These are phyloP conservation scores for Coemansia sp. DNA, from an alignment of 192 early-diverging fungal species.

Conservation along the genomic window DNA sequence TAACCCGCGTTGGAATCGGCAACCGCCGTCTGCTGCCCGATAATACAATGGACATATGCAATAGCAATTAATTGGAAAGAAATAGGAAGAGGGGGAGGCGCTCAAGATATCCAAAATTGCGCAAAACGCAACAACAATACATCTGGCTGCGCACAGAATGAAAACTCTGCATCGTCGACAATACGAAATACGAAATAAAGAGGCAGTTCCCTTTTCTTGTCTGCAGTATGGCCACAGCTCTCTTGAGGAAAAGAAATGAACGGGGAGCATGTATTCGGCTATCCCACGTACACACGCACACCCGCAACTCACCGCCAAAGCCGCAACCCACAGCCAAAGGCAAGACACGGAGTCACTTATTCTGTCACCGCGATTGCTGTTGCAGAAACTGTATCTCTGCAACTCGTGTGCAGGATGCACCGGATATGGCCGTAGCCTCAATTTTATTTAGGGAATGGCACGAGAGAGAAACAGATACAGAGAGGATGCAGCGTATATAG, in stretches of 20 bases:
- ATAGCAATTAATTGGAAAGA: neutral
- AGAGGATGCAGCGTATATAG: neutral
- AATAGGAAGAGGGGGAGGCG: neutral
- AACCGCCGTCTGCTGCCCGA: neutral
- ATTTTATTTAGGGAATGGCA: conserved; percentile 5
- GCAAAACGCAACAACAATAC: neutral
- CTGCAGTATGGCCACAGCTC: neutral
- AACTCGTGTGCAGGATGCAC: conserved; percentile 5
- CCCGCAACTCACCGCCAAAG: too few species aligned
- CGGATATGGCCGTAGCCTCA: conserved; percentile 8
- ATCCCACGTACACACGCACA: too few species aligned
- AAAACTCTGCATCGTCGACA: neutral
- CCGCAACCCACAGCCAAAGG: too few species aligned
- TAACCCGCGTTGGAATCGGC: neutral
- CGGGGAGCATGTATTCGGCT: too few species aligned
- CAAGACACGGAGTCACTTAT: too few species aligned
- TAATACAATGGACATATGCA: too few species aligned
- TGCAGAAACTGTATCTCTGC: neutral
- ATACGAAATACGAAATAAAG: neutral
- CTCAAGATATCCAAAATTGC: neutral
- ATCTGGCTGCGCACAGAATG: neutral
- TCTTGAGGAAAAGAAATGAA: too few species aligned
- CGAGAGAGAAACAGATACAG: neutral
- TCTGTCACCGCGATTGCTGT: too few species aligned
- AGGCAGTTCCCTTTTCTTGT: neutral